Conservation (phyloP, 2,329 filamentous ascomycete genomes). For the Peltaster fructicola region DNA sequence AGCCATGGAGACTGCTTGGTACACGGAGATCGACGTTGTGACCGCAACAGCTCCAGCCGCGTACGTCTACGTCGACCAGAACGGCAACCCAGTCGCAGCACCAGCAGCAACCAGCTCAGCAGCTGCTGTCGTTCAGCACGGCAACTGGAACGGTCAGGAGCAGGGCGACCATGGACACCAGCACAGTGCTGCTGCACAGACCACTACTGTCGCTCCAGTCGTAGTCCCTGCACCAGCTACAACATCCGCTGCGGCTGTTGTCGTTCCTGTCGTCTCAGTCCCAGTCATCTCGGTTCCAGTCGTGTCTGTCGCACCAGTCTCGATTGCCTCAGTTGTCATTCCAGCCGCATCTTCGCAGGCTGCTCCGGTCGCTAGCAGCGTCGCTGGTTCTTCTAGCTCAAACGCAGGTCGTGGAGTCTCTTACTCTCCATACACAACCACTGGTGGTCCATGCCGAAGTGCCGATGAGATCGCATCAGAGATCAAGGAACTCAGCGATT, state of each 20-base stretch:
- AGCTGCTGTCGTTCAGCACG: too few relatives aligned
- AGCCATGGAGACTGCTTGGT: slow-evolving; percentile 12
- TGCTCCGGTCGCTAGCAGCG: too few relatives aligned
- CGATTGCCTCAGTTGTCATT: slow-evolving; percentile 8
- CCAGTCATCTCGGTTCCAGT: too few relatives aligned
- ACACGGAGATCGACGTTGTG: slow-evolving; percentile 19
- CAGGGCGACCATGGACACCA: too few relatives aligned
- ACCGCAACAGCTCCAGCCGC: slow-evolving; percentile 31
- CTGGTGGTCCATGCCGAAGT: slow-evolving; percentile 47
- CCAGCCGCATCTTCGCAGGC: too few relatives aligned
- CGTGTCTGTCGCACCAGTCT: slow-evolving; percentile 6
- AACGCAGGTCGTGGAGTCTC: slow-evolving; percentile 30
- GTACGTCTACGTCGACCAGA: slow-evolving; percentile 42
- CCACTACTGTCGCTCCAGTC: too few relatives aligned
- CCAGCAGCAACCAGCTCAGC: too few relatives aligned
- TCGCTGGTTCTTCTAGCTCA: too few relatives aligned
- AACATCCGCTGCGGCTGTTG: slow-evolving; percentile 5
- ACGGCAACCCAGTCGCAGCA: slow-evolving; percentile 33
- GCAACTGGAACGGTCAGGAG: too few relatives aligned
- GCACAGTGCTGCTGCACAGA: too few relatives aligned
- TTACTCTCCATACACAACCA: slow-evolving; percentile 42
- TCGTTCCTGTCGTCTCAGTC: slow-evolving; percentile 1
- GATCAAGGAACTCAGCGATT: slow-evolving; percentile 40
- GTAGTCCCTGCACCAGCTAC: too few relatives aligned
- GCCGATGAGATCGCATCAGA: slow-evolving; percentile 45